Evolutionary conservation across 1,284 basidiomycete genomes (phyloP).

Genomic region (Spongiforma sp.): DNA sequence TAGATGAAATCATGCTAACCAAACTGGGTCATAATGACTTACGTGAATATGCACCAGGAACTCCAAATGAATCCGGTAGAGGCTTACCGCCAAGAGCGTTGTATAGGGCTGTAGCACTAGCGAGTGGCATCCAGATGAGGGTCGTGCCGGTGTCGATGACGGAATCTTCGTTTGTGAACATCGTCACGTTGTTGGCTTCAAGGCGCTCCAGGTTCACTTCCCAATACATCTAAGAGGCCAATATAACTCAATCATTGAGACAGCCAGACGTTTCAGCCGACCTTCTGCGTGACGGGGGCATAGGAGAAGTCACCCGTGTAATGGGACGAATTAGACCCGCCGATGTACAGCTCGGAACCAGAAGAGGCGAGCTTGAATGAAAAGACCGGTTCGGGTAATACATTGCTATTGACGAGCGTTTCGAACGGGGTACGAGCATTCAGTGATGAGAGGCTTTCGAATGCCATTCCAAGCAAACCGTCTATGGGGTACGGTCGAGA

Average conservation of each 20-base stretch:
- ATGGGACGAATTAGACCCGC: conserved; percentile 35
- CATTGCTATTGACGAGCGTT: too few relatives aligned
- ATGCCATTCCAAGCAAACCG: conserved; percentile 27
- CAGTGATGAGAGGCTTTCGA: conserved; percentile 12
- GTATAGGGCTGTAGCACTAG: conserved; percentile 48
- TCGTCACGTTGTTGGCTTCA: conserved; percentile 8
- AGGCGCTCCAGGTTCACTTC: conserved; percentile 29
- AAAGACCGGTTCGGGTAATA: too few relatives aligned
- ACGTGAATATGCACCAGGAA: too few relatives aligned
- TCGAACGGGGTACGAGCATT: conserved; percentile 18
- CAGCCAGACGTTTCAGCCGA: too few relatives aligned
- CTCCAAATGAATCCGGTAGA: too few relatives aligned
- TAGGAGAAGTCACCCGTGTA: too few relatives aligned
- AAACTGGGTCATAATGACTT: too few relatives aligned
- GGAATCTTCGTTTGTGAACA: conserved; percentile 21
- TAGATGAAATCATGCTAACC: too few relatives aligned
- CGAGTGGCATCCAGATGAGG: conserved; percentile 52
- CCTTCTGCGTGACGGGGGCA: conserved; percentile 9
- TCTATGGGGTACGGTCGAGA: conserved; percentile 20
- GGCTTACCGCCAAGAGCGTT: conserved; percentile 14
- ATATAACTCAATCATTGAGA: too few relatives aligned
- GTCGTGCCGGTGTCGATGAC: conserved; percentile 52
- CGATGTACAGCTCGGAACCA: conserved; percentile 48
- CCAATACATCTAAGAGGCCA: conserved; percentile 36
- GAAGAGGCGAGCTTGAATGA: too few relatives aligned